Evolutionary conservation across 2,329 filamentous ascomycete genomes (phyloP), one percentile per base, ranked within the genome.

Genomic region (Aspergillus floridensis): DNA sequence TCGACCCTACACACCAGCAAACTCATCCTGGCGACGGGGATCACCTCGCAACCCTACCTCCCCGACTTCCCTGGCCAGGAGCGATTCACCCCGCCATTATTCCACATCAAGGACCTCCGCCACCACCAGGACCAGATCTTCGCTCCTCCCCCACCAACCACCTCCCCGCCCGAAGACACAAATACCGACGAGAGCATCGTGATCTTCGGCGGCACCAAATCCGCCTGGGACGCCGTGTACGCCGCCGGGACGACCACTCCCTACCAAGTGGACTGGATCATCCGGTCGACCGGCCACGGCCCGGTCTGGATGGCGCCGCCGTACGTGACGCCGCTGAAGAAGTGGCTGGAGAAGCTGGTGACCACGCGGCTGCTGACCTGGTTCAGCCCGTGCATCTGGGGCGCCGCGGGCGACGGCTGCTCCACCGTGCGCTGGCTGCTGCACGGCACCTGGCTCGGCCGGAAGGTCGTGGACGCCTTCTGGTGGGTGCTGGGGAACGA

Each of bases 331-430:
- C 87, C 87, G 0, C 69, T 89, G n/a, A 87, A 87, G 70, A 82
- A 81, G 59, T 86, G 84, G 81, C 76, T 91, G 0, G 88, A 92
- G 72, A 85, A 88, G 66, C 80, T 92, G 4, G 81, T 88, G 4
- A 82, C 84, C 32, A 88, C 84, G 0, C 85, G 90, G 0, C 81
- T 89, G 63, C 75, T 92, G 56, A 89, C 86, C 2, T 92, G 88
- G 86, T 86, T 93, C 73, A 87, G 84, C 54, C 90, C 90, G 0
- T 92, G 89, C 69, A 82, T 89, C 14, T 93, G 88, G 87, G 88
- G 86, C 4, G 78, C 80, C 1, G 82, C 81, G 2, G 32, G 32
- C 4, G 87, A 86, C 67, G 88, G 87, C 1, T 88, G 82, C 35
- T 7, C 54, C 10, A 67, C 65, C 11, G 65, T 81, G 1, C 76